These are phyloP conservation scores for Scheffersomyces ergatensis DNA, from an alignment of 805 yeast species.

Conservation along the genomic window DNA sequence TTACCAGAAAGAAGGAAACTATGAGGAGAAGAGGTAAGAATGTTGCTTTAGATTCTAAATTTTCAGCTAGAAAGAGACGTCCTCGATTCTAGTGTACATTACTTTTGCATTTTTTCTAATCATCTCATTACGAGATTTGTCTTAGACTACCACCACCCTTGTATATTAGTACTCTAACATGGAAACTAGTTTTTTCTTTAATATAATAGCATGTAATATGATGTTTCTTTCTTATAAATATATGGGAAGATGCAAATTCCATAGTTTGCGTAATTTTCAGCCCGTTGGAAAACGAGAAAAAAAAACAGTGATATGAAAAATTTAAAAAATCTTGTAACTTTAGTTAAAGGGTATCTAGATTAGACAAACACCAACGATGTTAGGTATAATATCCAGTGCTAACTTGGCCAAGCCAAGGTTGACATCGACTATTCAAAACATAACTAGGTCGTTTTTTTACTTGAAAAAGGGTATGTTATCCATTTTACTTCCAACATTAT, in stretches of 20 bases:
- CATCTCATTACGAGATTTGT: too few species aligned
- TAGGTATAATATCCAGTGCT: neutral
- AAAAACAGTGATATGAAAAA: slow-evolving; percentile 2
- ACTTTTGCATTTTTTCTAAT: too few species aligned
- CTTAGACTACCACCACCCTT: too few species aligned
- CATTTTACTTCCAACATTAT: too few species aligned
- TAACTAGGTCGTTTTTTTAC: slow-evolving; percentile 1
- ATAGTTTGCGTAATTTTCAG: slow-evolving; percentile 7
- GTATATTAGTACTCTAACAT: neutral
- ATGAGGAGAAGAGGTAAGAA: slow-evolving; percentile 87
- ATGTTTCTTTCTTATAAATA: too few species aligned
- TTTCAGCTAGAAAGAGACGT: slow-evolving; percentile 74
- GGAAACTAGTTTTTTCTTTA: neutral
- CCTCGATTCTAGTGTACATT: slow-evolving; percentile 39
- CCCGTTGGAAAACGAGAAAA: slow-evolving; percentile 4
- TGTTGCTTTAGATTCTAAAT: slow-evolving; percentile 88
- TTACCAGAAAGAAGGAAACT: slow-evolving; percentile 86
- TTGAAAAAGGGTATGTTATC: slow-evolving; percentile 3
- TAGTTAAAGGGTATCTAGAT: too few species aligned
- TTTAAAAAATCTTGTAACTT: slow-evolving; percentile 2
- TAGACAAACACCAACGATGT: neutral
- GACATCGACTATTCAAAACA: neutral
- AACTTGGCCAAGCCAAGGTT: neutral
- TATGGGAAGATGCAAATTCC: neutral
- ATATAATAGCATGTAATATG: too few species aligned